Evolutionary conservation across 164 flowering plant species (phyloP).

Genomic region (Dillenia suffruticosa): DNA sequence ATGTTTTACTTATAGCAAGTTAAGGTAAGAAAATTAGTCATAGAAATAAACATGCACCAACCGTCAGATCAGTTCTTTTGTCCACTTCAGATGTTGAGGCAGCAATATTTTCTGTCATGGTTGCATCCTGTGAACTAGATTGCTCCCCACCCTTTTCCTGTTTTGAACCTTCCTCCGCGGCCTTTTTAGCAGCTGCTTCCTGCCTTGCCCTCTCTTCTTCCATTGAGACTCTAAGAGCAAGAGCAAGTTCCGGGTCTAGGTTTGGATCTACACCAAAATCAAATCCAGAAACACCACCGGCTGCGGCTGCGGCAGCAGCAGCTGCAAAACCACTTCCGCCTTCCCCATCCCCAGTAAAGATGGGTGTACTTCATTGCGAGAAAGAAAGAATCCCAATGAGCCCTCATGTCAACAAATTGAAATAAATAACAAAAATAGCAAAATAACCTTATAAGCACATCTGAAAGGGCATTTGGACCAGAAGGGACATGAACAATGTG

Average conservation of each 20-base stretch:
- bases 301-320: constrained; percentile 87
- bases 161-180: constrained; percentile 75
- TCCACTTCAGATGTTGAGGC: constrained; percentile 43
- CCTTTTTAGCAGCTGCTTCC: constrained; percentile 95
- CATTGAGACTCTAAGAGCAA: constrained; percentile 96
- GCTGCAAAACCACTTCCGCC: constrained; percentile 95
- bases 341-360: constrained; percentile 95
- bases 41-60: constrained; percentile 17
- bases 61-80: constrained; percentile 48
- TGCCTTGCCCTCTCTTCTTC: constrained; percentile 99
- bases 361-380: constrained; percentile 58
- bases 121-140: constrained; percentile 60
- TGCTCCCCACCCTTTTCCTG: constrained; percentile 65
- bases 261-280: constrained; percentile 99
- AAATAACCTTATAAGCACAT: constrained; percentile 80
- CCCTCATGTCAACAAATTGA: background rate
- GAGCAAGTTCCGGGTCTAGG: constrained; percentile 95
- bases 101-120: constrained; percentile 51
- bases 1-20: too few species aligned
- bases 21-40: too few species aligned
- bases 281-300: constrained; percentile 71
- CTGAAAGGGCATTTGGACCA: constrained; percentile 81
- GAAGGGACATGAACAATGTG: constrained; percentile 91
- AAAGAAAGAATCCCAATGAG: background rate
- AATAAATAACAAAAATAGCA: background rate